A percentile compares a stretch with the other conserved stretches of the same genome.
Evolutionary conservation across 2,329 filamentous ascomycete genomes (phyloP).

Genomic region (Xylaria hypoxylon): DNA sequence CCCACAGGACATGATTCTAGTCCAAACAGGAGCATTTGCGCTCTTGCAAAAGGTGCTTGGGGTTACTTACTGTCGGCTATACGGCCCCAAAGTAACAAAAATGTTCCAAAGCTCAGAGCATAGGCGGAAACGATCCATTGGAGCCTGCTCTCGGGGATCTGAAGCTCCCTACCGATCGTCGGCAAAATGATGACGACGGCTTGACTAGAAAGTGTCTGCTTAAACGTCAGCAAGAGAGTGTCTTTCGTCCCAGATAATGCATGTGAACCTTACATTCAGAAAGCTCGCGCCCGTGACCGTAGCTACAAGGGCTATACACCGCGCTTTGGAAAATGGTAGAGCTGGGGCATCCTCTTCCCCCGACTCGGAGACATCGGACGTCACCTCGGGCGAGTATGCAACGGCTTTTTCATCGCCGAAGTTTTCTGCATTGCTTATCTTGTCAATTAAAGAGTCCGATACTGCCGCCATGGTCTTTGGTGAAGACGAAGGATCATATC

Average conservation of each 20-base stretch:
- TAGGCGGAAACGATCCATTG: slow-evolving; percentile 78
- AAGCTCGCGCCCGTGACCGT: slow-evolving; percentile 68
- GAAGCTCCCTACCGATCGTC: slow-evolving; percentile 67
- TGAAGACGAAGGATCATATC: slow-evolving; percentile 6
- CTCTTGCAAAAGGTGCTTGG: neutral
- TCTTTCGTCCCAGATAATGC: too few species aligned
- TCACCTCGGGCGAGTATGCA: slow-evolving; percentile 22
- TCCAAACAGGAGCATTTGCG: neutral
- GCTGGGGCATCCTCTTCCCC: slow-evolving; percentile 38
- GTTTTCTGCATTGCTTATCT: slow-evolving; percentile 9
- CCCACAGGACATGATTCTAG: neutral
- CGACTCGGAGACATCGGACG: slow-evolving; percentile 33
- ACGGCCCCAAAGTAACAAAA: slow-evolving; percentile 74
- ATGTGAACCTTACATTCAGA: slow-evolving; percentile 58
- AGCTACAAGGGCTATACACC: slow-evolving; percentile 65
- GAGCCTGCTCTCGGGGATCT: slow-evolving; percentile 67
- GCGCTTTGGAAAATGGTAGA: slow-evolving; percentile 60
- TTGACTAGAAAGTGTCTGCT: slow-evolving; percentile 67
- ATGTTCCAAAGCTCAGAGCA: slow-evolving; percentile 74
- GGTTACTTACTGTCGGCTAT: slow-evolving; percentile 62
- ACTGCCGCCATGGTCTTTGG: slow-evolving; percentile 13
- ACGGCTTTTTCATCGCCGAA: neutral
- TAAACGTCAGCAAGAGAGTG: slow-evolving; percentile 28
- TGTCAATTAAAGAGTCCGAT: slow-evolving; percentile 6
- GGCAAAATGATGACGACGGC: slow-evolving; percentile 72